These are phyloP conservation scores for Epichloe festucae DNA, from an alignment of 2,329 filamentous ascomycete genomes.

Conservation along the genomic window DNA sequence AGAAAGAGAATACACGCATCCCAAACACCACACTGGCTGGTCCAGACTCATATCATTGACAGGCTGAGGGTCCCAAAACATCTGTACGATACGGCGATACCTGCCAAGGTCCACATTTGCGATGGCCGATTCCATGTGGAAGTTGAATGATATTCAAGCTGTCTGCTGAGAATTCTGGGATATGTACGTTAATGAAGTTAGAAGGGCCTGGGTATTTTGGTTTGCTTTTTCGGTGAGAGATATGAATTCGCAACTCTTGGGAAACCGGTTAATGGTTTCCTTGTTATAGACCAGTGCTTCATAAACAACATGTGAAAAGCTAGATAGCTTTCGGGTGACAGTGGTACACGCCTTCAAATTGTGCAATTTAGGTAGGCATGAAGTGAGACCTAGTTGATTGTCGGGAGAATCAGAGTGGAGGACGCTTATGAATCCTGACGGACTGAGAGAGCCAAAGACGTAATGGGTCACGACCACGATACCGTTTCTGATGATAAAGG, in stretches of 20 bases:
- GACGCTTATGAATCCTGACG: too few relatives aligned
- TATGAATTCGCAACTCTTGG: neutral
- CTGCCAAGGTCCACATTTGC: constrained; percentile 60
- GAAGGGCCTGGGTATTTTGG: neutral
- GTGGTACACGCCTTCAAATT: neutral
- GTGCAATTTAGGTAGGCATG: neutral
- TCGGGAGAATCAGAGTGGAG: too few relatives aligned
- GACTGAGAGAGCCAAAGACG: neutral
- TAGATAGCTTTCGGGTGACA: neutral
- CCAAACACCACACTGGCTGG: constrained; percentile 74
- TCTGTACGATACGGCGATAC: constrained; percentile 70
- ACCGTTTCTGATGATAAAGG: neutral
- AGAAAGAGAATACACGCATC: constrained; percentile 35
- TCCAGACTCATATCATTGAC: constrained; percentile 58
- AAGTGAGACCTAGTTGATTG: too few relatives aligned
- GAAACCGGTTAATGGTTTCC: neutral
- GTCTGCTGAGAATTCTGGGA: neutral
- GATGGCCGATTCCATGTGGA: constrained; percentile 24
- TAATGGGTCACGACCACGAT: neutral
- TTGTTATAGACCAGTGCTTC: neutral
- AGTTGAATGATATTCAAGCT: neutral
- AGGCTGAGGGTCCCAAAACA: constrained; percentile 85
- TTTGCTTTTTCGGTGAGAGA: neutral
- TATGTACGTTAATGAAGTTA: neutral
- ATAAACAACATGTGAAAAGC: neutral